A percentile compares a stretch with the other conserved stretches of the same genome.
phyloP scores from a whole-genome alignment of 768 basidiomycete genomes.

The Lentinula aciculospora region DNA sequence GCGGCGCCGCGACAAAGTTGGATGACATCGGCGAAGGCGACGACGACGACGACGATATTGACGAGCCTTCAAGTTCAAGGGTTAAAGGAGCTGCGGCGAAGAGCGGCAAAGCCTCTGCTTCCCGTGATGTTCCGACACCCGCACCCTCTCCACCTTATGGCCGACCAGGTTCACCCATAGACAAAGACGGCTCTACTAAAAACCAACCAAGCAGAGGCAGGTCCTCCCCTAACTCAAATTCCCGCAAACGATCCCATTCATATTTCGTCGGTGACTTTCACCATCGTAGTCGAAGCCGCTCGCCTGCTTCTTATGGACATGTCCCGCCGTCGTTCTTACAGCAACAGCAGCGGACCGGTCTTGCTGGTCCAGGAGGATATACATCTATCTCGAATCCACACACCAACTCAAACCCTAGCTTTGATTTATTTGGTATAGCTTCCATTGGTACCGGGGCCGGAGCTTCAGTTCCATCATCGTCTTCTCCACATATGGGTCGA shows the following conservation, averaged over 20 bases:
- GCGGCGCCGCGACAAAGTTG: not conserved
- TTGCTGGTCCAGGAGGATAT: not conserved
- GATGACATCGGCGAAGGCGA: slow-evolving; percentile 7
- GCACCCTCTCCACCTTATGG: not conserved
- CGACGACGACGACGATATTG: slow-evolving; percentile 5
- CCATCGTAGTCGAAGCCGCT: not conserved
- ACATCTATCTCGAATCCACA: not conserved
- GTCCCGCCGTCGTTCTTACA: not conserved
- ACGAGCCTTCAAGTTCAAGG: not conserved
- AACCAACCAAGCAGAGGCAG: not conserved
- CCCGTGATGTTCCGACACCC: not conserved
- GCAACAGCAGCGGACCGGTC: not conserved
- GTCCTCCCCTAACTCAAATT: not conserved
- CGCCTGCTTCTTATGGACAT: not conserved
- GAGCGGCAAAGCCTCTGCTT: not conserved
- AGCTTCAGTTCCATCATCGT: not conserved
- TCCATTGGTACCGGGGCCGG: not conserved
- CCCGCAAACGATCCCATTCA: not conserved
- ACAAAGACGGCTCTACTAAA: not conserved
- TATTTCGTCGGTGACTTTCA: not conserved
- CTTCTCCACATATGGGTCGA: not conserved
- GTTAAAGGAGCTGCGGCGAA: not conserved
- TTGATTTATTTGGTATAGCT: not conserved
- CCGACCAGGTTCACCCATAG: not conserved
- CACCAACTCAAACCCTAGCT: too few species aligned